Base-by-base conservation (phyloP, 2,329 filamentous ascomycete species). In the Endocalyx cinctus region DNA sequence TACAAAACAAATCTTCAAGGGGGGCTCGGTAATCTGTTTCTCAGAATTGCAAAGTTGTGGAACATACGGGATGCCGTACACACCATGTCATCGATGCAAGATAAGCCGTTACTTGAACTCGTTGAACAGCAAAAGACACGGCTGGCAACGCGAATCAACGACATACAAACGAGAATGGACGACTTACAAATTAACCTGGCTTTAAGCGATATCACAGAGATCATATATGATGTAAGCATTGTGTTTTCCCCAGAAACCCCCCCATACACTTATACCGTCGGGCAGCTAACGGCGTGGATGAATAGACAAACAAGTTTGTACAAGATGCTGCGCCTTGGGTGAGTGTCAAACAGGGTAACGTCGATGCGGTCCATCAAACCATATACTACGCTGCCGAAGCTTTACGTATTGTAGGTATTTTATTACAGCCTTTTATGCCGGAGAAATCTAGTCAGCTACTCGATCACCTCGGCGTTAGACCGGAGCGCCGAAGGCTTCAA, bases 401-500 rank as follows among this genome's bases (percentile, higher is more conserved):
- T 5, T 57, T 96, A 29, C 82, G 92, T 23, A 77, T 96, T 16
- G 68, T 72, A 1, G 87, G 82, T 11, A 95, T 98, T 47, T 67
- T 97, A 29, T 66, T 98, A 27, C 89, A 95, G 58, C 88, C 92
- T 2, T 86, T 89, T 52, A 94, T 98, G 74, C 92, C 92, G 0
- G 69, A 66, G 25, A 94, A 94, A 59, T 75, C 87, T 29, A 61
- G 63, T 10, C 65, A 77, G 45, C 60, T 96, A 19, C 72, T 98
- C 1, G 83, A 95, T 55, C 74, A 82, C 50, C 66, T 98, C 7
- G 82, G 84, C 2, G 88, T 98, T 5, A 62, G 67, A 4, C 55
- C 66, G 7, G 68, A 74, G 8, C 74, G 73, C 33, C 72, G 90
- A 36, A 73, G 66, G 0, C 74, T 87, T 39, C 64, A 72, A 13